Evolutionary conservation across 257 asterid genomes (phyloP).

Genomic region (Solanum virginianum): DNA sequence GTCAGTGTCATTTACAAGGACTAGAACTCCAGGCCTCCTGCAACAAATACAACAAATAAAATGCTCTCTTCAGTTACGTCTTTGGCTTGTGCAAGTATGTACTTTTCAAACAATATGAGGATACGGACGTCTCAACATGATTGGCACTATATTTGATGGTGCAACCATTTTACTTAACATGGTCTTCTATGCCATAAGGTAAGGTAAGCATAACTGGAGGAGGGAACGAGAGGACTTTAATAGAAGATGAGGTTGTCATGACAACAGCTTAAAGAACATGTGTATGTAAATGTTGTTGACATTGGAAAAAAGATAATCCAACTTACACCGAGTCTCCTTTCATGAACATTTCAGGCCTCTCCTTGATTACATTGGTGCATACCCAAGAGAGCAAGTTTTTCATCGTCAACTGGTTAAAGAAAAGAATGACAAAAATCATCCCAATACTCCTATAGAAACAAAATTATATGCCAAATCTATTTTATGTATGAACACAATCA

Average conservation of each 20-base stretch:
- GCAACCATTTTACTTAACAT: not conserved
- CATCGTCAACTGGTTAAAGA: slow-evolving; percentile 51
- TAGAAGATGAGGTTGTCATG: not conserved
- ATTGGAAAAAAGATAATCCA: not conserved
- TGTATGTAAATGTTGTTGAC: not conserved
- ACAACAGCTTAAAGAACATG: not conserved
- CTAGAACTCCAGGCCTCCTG: slow-evolving; percentile 93
- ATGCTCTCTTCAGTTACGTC: not conserved
- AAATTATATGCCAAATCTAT: not conserved
- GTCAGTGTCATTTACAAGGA: slow-evolving; percentile 74
- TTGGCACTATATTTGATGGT: not conserved
- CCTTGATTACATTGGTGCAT: slow-evolving; percentile 77
- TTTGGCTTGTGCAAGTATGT: not conserved
- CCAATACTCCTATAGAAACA: not conserved
- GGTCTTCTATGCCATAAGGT: not conserved
- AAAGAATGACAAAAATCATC: not conserved
- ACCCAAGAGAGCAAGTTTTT: slow-evolving; percentile 84
- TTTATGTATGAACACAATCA: not conserved
- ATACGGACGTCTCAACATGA: not conserved
- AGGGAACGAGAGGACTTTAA: not conserved
- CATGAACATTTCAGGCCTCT: slow-evolving; percentile 98
- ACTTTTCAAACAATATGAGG: not conserved
- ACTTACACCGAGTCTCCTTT: slow-evolving; percentile 97
- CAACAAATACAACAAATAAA: not conserved
- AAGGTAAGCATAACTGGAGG: not conserved